phyloP scores from a whole-genome alignment of 2,329 filamentous ascomycete species.

The Raffaelea ambrosiae region DNA sequence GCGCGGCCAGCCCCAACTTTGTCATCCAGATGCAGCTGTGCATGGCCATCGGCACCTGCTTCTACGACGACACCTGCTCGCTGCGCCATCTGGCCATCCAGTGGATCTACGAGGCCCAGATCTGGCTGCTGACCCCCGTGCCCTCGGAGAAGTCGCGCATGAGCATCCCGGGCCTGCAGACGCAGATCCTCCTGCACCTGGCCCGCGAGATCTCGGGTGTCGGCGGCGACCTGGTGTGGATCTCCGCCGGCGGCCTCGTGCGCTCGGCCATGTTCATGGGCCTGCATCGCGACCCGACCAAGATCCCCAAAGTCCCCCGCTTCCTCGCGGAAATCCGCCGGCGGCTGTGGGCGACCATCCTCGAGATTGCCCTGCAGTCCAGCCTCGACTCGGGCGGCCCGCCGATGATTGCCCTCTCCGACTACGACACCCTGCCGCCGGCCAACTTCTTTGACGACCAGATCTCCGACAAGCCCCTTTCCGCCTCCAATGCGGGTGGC shows the following conservation, averaged over 20 bases:
- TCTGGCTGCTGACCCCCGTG: conserved; percentile 32
- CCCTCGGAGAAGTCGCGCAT: conserved; percentile 40
- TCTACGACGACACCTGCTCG: conserved; percentile 36
- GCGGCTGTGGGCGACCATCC: conserved; percentile 42
- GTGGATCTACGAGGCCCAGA: conserved; percentile 45
- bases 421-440: conserved; percentile 41
- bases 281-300: conserved; percentile 37
- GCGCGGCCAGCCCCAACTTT: conserved; percentile 32
- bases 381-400: conserved; percentile 37
- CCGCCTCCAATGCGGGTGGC: not conserved
- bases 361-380: conserved; percentile 37
- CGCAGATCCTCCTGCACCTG: conserved; percentile 40
- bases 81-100: conserved; percentile 33
- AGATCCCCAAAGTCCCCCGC: conserved; percentile 23
- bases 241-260: conserved; percentile 33
- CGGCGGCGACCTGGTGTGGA: conserved; percentile 39
- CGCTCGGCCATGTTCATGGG: conserved; percentile 41
- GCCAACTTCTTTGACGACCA: conserved; percentile 43
- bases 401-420: conserved; percentile 31
- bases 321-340: conserved; percentile 38
- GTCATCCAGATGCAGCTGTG: conserved; percentile 44
- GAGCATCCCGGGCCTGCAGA: conserved; percentile 40
- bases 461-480: conserved; percentile 20
- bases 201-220: conserved; percentile 34
- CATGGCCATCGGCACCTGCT: conserved; percentile 40